Evolutionary conservation across 805 yeast species (phyloP).

Genomic region (Zygosaccharomyces kombuchaensis): DNA sequence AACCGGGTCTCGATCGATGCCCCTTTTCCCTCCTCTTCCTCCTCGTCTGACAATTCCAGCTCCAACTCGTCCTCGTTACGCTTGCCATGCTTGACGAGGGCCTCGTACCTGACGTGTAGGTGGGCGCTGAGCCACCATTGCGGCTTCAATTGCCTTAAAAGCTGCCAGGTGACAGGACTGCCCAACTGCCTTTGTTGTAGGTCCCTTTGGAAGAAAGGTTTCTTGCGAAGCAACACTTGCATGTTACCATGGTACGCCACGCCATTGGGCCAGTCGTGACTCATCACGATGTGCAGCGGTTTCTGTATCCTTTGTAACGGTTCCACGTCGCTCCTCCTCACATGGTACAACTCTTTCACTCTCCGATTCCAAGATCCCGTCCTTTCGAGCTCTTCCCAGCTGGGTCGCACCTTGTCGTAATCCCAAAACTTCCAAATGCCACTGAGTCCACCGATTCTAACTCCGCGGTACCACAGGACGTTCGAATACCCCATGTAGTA

Average conservation of each 20-base stretch:
- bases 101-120: constrained; percentile 70
- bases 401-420: constrained; percentile 44
- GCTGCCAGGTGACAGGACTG: constrained; percentile 56
- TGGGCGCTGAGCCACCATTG: constrained; percentile 85
- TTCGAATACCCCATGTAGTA: constrained; percentile 80
- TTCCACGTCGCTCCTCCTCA: constrained; percentile 53
- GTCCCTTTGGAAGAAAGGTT: constrained; percentile 68
- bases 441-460: constrained; percentile 74
- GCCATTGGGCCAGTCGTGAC: constrained; percentile 95
- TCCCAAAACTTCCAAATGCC: constrained; percentile 69
- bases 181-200: constrained; percentile 61
- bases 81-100: constrained; percentile 43
- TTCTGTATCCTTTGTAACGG: constrained; percentile 45
- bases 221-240: constrained; percentile 45
- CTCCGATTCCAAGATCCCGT: constrained; percentile 23
- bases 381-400: constrained; percentile 42
- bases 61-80: constrained; percentile 35
- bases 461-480: constrained; percentile 67
- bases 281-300: constrained; percentile 52
- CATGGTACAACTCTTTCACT: constrained; percentile 47
- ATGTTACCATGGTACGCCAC: constrained; percentile 62
- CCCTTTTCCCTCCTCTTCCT: constrained; percentile 8
- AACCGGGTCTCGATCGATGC: constrained; percentile 43
- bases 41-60: constrained; percentile 28
- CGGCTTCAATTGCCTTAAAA: constrained; percentile 57